Evolutionary conservation across 768 basidiomycete species (phyloP).

Genomic region (Xanthoconium purpureum): DNA sequence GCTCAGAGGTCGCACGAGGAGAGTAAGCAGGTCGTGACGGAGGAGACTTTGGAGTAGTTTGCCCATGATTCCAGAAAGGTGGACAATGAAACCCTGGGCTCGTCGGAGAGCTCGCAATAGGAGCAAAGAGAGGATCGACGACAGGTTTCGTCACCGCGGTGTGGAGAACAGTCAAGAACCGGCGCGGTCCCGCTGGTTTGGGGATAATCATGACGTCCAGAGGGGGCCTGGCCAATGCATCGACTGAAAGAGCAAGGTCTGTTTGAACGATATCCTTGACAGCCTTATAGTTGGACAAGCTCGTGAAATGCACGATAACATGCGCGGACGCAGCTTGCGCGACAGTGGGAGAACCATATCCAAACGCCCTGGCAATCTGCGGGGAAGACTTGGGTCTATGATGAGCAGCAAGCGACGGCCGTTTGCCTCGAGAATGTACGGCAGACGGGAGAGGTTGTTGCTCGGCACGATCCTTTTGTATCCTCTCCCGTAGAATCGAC

Average conservation of each 20-base stretch:
- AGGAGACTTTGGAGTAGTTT: constrained; percentile 41
- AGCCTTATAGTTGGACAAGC: constrained; percentile 81
- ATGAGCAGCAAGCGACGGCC: constrained; percentile 62
- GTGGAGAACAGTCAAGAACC: constrained; percentile 88
- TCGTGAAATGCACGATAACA: constrained; percentile 84
- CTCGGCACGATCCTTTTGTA: constrained; percentile 65
- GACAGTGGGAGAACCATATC: constrained; percentile 31
- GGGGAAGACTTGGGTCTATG: constrained; percentile 81
- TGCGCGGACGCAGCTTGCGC: constrained; percentile 33
- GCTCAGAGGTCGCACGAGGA: constrained; percentile 60
- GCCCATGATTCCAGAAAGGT: constrained; percentile 40
- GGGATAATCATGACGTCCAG: constrained; percentile 97
- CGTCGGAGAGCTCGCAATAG: constrained; percentile 90
- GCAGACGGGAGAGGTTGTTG: constrained; percentile 37
- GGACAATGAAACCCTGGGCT: constrained; percentile 61
- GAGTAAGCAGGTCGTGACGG: constrained; percentile 40
- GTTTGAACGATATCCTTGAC: constrained; percentile 85
- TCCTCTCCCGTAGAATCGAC: constrained; percentile 67
- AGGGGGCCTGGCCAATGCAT: constrained; percentile 44
- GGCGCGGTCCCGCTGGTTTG: constrained; percentile 93
- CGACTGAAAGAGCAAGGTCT: constrained; percentile 41
- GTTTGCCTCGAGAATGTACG: constrained; percentile 48
- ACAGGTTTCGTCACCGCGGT: constrained; percentile 83
- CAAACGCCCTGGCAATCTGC: constrained; percentile 62
- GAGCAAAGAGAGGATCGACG: constrained; percentile 88